A percentile compares a stretch with the other conserved stretches of the same genome.
Evolutionary conservation across 345 rosid genomes (phyloP).

Genomic region (Sonneratia alba): DNA sequence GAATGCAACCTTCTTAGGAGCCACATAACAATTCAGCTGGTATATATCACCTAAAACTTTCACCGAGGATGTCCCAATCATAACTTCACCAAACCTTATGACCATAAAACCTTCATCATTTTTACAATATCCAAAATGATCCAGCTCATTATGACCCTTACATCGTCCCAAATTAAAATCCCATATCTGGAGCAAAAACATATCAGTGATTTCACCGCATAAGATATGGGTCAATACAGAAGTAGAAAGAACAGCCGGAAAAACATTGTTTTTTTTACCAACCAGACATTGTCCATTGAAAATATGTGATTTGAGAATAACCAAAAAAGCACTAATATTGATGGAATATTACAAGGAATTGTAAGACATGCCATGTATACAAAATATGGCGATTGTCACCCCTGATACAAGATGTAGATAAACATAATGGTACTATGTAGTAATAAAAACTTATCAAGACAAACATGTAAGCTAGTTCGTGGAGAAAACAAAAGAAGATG

Average conservation of each 20-base stretch:
- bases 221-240: not conserved
- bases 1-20: not conserved
- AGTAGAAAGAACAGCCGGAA: not conserved
- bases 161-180: constrained; percentile 1
- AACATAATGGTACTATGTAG: too few relatives aligned
- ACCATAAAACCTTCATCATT: constrained; percentile 33
- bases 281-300: too few relatives aligned
- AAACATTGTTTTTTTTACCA: not conserved
- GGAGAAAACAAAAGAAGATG: not conserved
- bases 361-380: too few relatives aligned
- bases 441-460: too few relatives aligned
- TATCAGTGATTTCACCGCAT: not conserved
- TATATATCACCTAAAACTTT: not conserved
- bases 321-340: too few relatives aligned
- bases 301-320: too few relatives aligned
- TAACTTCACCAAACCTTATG: constrained; percentile 30
- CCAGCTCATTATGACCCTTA: not conserved
- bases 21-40: not conserved
- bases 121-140: constrained; percentile 29
- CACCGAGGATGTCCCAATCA: constrained; percentile 31
- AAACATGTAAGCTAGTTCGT: not conserved
- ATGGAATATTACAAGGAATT: too few relatives aligned
- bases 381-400: too few relatives aligned
- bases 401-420: too few relatives aligned
- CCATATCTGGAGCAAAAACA: not conserved